Evolutionary conservation across 805 yeast genomes (phyloP).

Genomic region (Candida andamanensis): DNA sequence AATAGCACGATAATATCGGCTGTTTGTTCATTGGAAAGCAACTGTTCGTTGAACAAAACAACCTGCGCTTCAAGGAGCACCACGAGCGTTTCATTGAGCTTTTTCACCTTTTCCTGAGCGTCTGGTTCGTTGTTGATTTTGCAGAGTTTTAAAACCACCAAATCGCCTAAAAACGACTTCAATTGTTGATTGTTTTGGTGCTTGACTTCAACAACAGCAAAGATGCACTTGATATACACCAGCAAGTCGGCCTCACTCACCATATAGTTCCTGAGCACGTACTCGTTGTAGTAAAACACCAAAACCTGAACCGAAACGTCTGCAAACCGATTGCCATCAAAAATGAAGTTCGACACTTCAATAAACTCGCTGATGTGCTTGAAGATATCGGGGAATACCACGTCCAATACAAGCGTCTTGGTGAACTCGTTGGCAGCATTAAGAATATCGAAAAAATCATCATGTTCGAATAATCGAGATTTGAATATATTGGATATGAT

Average conservation of each 20-base stretch:
- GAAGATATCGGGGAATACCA: conserved; percentile 32
- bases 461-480: conserved; percentile 17
- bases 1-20: conserved; percentile 28
- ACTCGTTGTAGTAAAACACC: conserved; percentile 23
- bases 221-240: conserved; percentile 22
- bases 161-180: conserved; percentile 22
- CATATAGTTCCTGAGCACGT: conserved; percentile 23
- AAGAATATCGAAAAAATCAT: conserved; percentile 20
- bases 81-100: conserved; percentile 19
- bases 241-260: conserved; percentile 19
- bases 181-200: conserved; percentile 11
- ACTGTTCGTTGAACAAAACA: conserved; percentile 23
- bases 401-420: conserved; percentile 25
- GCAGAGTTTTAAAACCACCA: conserved; percentile 17
- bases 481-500: conserved; percentile 34
- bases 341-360: conserved; percentile 28
- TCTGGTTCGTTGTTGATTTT: conserved; percentile 4
- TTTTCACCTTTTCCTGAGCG: not conserved
- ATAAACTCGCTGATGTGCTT: conserved; percentile 32
- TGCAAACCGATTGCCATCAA: conserved; percentile 27
- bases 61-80: conserved; percentile 30
- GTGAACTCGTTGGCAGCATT: conserved; percentile 30
- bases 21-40: conserved; percentile 28
- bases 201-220: conserved; percentile 26
- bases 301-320: conserved; percentile 20